Conservation (phyloP, 257 asterid genomes). For the Solanum piurae region DNA sequence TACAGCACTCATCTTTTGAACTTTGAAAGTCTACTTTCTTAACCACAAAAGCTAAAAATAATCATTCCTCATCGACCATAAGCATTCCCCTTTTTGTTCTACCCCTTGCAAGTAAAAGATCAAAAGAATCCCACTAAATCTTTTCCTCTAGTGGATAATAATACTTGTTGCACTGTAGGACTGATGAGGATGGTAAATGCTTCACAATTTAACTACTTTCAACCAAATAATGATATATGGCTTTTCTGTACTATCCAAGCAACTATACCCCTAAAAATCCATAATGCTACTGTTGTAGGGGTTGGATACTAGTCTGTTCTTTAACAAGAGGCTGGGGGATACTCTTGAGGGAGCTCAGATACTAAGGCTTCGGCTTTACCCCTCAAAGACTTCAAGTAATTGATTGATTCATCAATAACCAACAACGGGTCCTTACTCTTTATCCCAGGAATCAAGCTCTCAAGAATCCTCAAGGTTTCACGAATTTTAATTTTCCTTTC, state of each 20-base stretch:
- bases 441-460: conserved; percentile 43
- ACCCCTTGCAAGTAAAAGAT: conserved; percentile 14
- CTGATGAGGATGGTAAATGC: conserved; percentile 14
- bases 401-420: conserved; percentile 59
- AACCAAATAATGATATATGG: neutral
- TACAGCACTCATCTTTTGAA: conserved; percentile 14
- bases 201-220: neutral
- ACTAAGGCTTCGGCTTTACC: conserved; percentile 43
- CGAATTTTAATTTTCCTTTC: conserved; percentile 36
- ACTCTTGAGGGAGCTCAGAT: conserved; percentile 7
- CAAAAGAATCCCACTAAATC: conserved; percentile 20
- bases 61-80: conserved; percentile 42
- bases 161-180: conserved; percentile 20
- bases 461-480: conserved; percentile 33
- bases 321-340: neutral
- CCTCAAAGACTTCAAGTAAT: conserved; percentile 51
- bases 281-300: neutral
- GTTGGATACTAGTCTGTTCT: neutral
- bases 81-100: conserved; percentile 17
- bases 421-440: conserved; percentile 43
- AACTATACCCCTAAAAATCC: neutral
- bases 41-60: conserved; percentile 27
- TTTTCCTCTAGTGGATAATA: conserved; percentile 20
- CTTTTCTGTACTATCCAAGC: neutral
- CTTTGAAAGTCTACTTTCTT: conserved; percentile 31